Evolutionary conservation across 495 filamentous ascomycete species (phyloP).

Genomic region (Opeltia flavorubescens): DNA sequence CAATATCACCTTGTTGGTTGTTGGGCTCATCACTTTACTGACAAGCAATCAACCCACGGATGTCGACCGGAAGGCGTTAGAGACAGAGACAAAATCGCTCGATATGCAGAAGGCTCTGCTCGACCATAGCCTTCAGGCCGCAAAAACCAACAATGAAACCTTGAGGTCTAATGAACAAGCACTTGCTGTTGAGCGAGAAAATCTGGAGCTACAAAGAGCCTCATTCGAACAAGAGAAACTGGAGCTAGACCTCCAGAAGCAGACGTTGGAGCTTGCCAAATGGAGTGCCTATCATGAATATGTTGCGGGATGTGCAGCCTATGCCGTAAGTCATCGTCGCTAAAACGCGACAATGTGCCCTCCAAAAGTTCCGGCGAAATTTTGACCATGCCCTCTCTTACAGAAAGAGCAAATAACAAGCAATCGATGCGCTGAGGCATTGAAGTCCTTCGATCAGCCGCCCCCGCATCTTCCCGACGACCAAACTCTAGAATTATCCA

Average conservation of each 20-base stretch:
- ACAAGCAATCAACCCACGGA: not conserved
- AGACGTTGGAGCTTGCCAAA: not conserved
- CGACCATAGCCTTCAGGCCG: not conserved
- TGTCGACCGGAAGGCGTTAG: not conserved
- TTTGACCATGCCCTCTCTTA: not conserved
- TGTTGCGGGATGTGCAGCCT: not conserved
- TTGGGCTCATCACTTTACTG: not conserved
- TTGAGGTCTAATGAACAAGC: not conserved
- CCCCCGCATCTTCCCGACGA: not conserved
- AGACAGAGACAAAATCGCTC: not conserved
- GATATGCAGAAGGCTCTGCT: slow-evolving; percentile 1
- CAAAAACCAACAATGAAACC: not conserved
- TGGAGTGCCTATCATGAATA: slow-evolving; percentile 1
- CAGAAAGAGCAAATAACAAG: not conserved
- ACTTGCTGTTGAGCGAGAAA: not conserved
- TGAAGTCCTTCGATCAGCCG: not conserved
- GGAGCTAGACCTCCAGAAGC: not conserved
- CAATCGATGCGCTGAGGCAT: not conserved
- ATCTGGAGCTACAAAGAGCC: not conserved
- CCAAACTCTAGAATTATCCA: not conserved
- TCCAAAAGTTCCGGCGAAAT: not conserved
- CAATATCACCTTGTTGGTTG: not conserved
- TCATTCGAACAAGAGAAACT: not conserved
- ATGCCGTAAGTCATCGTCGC: not conserved
- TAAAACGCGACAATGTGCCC: not conserved